Conservation (phyloP, 257 asterid genomes). For the Petrea volubilis region DNA sequence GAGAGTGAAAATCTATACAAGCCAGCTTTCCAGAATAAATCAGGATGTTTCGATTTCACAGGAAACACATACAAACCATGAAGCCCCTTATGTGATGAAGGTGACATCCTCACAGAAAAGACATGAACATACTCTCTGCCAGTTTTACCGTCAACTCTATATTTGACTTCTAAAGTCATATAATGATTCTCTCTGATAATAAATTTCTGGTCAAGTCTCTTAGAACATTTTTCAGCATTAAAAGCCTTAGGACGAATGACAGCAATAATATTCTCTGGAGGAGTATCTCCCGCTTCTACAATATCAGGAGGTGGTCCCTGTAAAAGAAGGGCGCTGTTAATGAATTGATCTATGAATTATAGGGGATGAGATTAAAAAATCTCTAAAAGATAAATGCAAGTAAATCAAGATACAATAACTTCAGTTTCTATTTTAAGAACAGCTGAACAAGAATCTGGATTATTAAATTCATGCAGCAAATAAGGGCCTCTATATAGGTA, state of each 20-base stretch:
- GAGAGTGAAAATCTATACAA: slow-evolving; percentile 42
- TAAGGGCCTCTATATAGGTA: background rate
- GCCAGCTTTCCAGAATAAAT: slow-evolving; percentile 55
- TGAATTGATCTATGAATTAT: background rate
- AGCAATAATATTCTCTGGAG: slow-evolving; percentile 49
- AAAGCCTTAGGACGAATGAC: slow-evolving; percentile 61
- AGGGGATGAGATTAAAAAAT: background rate
- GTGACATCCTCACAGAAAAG: slow-evolving; percentile 29
- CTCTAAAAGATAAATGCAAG: background rate
- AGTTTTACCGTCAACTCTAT: background rate
- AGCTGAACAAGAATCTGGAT: background rate
- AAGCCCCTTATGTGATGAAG: slow-evolving; percentile 36
- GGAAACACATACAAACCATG: slow-evolving; percentile 54
- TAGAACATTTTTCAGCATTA: slow-evolving; percentile 17
- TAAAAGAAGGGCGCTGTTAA: background rate
- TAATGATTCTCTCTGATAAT: slow-evolving; percentile 39
- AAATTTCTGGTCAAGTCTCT: slow-evolving; percentile 50
- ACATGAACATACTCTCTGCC: slow-evolving; percentile 10
- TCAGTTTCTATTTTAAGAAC: background rate
- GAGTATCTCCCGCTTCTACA: slow-evolving; percentile 54
- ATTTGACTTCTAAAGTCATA: slow-evolving; percentile 38
- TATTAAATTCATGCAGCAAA: too few species aligned
- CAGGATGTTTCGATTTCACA: slow-evolving; percentile 23
- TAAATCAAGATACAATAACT: background rate
- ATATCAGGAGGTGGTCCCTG: slow-evolving; percentile 48